Percentiles rank a stretch among this genome's conserved stretches.
phyloP scores from a whole-genome alignment of 2,329 filamentous ascomycete species.

The Microthyrium microscopicum region DNA sequence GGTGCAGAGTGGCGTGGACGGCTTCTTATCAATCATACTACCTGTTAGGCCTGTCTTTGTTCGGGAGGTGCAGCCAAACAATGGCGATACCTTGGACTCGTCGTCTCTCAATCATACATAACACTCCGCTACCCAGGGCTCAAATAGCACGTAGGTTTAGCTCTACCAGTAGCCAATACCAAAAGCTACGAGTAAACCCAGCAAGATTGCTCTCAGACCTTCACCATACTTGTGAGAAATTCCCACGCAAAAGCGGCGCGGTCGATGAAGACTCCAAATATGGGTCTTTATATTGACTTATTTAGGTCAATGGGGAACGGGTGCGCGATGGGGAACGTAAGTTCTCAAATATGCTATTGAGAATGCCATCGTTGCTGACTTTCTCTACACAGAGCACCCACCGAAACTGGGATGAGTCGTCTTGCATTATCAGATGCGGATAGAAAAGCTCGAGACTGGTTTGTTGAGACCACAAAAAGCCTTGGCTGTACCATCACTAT shows the following conservation, averaged over 20 bases:
- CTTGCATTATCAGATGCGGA: conserved; percentile 56
- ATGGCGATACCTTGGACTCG: too few relatives aligned
- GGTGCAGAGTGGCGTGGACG: too few relatives aligned
- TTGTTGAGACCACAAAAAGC: conserved; percentile 42
- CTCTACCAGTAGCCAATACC: too few relatives aligned
- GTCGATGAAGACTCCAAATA: too few relatives aligned
- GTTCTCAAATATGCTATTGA: conserved; percentile 12
- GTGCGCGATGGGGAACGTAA: conserved; percentile 51
- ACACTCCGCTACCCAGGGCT: too few relatives aligned
- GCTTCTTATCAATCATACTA: too few relatives aligned
- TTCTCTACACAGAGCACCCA: conserved; percentile 17
- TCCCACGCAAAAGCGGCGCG: too few relatives aligned
- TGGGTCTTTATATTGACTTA: too few relatives aligned
- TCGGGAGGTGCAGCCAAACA: too few relatives aligned
- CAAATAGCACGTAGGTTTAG: too few relatives aligned
- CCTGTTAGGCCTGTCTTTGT: too few relatives aligned
- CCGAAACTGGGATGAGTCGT: conserved; percentile 62
- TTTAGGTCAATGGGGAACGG: conserved; percentile 49
- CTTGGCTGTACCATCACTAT: conserved; percentile 52
- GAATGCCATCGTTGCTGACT: neutral
- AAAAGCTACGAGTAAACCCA: conserved; percentile 43
- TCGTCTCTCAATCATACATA: too few relatives aligned
- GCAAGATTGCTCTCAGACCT: conserved; percentile 45
- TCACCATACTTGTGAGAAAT: conserved; percentile 50
- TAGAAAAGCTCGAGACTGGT: conserved; percentile 59